These are phyloP conservation scores for Mercurialis annua DNA, from an alignment of 345 rosid genomes.

Conservation along the genomic window DNA sequence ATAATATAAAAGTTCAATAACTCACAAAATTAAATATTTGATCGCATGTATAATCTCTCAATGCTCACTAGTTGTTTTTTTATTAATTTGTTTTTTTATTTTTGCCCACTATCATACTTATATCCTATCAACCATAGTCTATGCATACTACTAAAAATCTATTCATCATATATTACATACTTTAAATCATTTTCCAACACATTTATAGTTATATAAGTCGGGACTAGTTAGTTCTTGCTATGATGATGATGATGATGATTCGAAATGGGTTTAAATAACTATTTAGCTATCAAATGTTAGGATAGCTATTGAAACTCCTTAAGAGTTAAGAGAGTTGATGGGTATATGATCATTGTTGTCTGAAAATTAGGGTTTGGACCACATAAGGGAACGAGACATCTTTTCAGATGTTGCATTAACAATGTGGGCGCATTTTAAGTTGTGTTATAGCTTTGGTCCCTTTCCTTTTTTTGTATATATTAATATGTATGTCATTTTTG, in stretches of 20 bases:
- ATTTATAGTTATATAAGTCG: not conserved
- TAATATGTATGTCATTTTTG: not conserved
- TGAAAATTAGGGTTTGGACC: constrained; percentile 45
- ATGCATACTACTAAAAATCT: too few species aligned
- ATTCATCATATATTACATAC: too few species aligned
- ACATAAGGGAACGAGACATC: constrained; percentile 32
- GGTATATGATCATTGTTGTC: constrained; percentile 42
- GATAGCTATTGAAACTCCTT: constrained; percentile 36
- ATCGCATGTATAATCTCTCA: too few species aligned
- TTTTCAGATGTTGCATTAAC: constrained; percentile 43
- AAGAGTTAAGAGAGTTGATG: constrained; percentile 41
- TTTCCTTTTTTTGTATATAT: not conserved
- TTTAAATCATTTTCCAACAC: too few species aligned
- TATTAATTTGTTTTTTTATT: too few species aligned
- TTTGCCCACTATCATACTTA: too few species aligned
- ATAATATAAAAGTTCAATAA: too few species aligned
- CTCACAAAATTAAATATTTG: too few species aligned
- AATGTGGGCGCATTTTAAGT: constrained; percentile 28
- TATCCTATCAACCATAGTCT: too few species aligned
- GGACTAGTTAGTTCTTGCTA: too few species aligned
- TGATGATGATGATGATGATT: constrained; percentile 17
- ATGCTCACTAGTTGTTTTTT: too few species aligned
- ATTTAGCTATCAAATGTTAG: constrained; percentile 32
- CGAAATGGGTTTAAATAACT: constrained; percentile 17
- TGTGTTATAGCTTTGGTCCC: constrained; percentile 22